Evolutionary conservation across 2,329 filamentous ascomycete genomes (phyloP), one percentile per base, ranked within the genome.

Genomic region (Purpureocillium lavendulum): DNA sequence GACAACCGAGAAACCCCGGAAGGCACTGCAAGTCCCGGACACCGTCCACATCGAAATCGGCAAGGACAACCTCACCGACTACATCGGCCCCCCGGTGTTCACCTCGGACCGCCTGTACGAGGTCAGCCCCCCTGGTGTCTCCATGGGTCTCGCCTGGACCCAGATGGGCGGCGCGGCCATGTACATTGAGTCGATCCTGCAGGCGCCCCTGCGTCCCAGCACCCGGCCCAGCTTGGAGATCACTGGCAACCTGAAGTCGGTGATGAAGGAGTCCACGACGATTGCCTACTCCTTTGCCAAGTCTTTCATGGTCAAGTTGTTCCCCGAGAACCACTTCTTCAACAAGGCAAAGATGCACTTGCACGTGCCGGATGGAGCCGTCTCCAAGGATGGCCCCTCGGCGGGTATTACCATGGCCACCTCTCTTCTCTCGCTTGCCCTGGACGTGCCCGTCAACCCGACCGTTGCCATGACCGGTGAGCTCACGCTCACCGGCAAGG

Each of bases 391-490:
- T 58, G 92, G 84, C 0, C 86, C 86, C 4, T 89, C 84, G 35
- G 92, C 92, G 15, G 92, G 92, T 58, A 92, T 98, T 55, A 98
- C 92, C 7, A 98, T 98, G 92, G 84, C 92, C n/a, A 94, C 88
- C 7, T 88, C 85, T 42, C 65, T 98, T 52, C 70, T 98, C 37
- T 90, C 84, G 38, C 70, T 98, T 45, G 90, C 87, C 8, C 67
- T 97, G 30, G 79, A 95, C 49, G 74, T 75, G 34, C 74, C 82
- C 13, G 73, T 98, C 36, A 75, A 88, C 55, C 87, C 90, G 7
- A 87, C 86, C 1, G 81, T 97, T 50, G 90, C 94, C 43, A 98
- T 98, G 92, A 98, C 92, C 1, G 92, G 92, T 47, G 92, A 98
- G 65, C 70, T 98, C 47, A 98, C 94, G 2, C 80, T 98, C 38